Conservation (phyloP, 2,329 filamentous ascomycete genomes). For the Mycosphaerella sp. region DNA sequence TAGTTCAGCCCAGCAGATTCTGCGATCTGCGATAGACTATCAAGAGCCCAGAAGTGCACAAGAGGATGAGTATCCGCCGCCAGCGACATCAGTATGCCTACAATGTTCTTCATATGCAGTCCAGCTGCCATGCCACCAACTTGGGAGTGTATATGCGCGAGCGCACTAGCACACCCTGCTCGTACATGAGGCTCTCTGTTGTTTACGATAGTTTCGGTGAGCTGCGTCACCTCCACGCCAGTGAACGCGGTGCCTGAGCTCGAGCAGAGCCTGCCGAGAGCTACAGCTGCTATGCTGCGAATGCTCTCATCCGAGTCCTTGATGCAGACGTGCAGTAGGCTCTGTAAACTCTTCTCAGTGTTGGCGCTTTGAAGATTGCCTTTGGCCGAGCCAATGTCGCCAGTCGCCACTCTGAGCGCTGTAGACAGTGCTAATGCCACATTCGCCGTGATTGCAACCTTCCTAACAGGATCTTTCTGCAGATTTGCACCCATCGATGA, state of each 20-base stretch:
- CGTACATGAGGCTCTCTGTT: constrained; percentile 90
- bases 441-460: constrained; percentile 86
- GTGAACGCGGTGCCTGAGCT: constrained; percentile 83
- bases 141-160: constrained; percentile 90
- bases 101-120: constrained; percentile 91
- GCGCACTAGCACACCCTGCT: constrained; percentile 87
- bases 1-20: constrained; percentile 92
- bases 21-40: constrained; percentile 77
- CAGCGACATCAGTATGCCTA: constrained; percentile 96
- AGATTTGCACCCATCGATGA: constrained; percentile 76
- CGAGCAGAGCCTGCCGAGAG: constrained; percentile 77
- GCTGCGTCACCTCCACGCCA: constrained; percentile 78
- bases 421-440: constrained; percentile 74
- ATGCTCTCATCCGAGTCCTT: constrained; percentile 80
- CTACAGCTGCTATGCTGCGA: constrained; percentile 76
- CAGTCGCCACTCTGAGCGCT: constrained; percentile 75
- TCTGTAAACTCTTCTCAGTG: constrained; percentile 65
- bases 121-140: constrained; percentile 97
- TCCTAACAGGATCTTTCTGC: constrained; percentile 79
- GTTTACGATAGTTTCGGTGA: constrained; percentile 88
- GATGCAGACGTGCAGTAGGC: constrained; percentile 70
- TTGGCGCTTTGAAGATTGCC: constrained; percentile 68
- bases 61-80: constrained; percentile 92
- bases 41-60: constrained; percentile 94
- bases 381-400: constrained; percentile 65